Conservation (phyloP, 2,329 filamentous ascomycete species). For the Nigrospora sphaerica region DNA sequence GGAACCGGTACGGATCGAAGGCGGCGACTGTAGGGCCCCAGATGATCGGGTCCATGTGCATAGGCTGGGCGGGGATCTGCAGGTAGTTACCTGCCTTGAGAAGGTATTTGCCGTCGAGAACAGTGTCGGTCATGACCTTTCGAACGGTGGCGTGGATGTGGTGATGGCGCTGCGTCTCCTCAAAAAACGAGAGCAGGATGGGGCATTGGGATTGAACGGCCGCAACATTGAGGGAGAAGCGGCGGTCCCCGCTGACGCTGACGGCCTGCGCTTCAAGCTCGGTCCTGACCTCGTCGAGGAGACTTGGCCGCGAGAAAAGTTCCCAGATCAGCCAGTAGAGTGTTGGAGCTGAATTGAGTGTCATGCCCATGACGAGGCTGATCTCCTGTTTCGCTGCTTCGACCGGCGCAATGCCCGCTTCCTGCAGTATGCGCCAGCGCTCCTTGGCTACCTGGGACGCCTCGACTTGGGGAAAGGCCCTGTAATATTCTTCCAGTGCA, state of each 20-base stretch:
- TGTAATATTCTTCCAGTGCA: too few relatives aligned
- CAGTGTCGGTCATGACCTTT: conserved; percentile 22
- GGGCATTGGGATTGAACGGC: conserved; percentile 25
- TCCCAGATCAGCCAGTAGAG: conserved; percentile 38
- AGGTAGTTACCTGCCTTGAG: conserved; percentile 27
- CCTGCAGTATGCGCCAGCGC: background rate
- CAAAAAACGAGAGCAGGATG: conserved; percentile 24
- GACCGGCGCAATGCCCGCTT: conserved; percentile 2
- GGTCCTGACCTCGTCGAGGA: conserved; percentile 29
- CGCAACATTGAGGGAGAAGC: conserved; percentile 22
- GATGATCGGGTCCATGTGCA: conserved; percentile 12
- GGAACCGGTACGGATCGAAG: conserved; percentile 13
- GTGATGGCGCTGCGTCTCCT: conserved; percentile 26
- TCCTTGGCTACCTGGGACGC: background rate
- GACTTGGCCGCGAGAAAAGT: conserved; percentile 28
- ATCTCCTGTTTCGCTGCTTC: conserved; percentile 4
- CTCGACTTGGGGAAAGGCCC: too few relatives aligned
- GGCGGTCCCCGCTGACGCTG: background rate
- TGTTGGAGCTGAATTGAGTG: conserved; percentile 34
- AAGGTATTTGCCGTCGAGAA: conserved; percentile 24
- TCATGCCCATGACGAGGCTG: conserved; percentile 19
- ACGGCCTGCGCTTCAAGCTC: conserved; percentile 24
- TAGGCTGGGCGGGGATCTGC: conserved; percentile 22
- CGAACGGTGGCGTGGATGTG: conserved; percentile 19
- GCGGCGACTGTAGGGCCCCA: conserved; percentile 20